Percentiles rank a stretch among this genome's conserved stretches.
These are phyloP conservation scores for Cutaneotrichosporon dermatis DNA, from an alignment of 1,284 basidiomycete species.

Conservation along the genomic window DNA sequence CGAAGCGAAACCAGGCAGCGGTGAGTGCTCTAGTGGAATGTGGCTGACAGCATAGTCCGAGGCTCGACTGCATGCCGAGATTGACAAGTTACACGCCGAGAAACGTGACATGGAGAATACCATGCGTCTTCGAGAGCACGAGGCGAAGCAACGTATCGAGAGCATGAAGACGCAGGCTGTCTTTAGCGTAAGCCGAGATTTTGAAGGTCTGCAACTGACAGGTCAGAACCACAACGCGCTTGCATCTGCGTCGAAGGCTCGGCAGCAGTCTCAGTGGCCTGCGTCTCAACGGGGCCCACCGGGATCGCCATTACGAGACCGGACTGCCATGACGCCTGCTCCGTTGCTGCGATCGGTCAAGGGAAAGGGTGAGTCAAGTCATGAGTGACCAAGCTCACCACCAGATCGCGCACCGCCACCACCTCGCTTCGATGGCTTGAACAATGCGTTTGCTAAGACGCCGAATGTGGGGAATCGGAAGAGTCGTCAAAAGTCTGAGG, in stretches of 20 bases:
- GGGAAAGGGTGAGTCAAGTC: slow-evolving; percentile 26
- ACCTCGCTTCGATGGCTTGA: slow-evolving; percentile 30
- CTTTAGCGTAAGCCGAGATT: slow-evolving; percentile 27
- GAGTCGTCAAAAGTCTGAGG: slow-evolving; percentile 25
- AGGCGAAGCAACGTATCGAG: slow-evolving; percentile 43
- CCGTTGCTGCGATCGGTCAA: slow-evolving; percentile 26
- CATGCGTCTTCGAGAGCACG: slow-evolving; percentile 30
- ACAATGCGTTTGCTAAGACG: slow-evolving; percentile 33
- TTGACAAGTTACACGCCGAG: slow-evolving; percentile 21
- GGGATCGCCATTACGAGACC: slow-evolving; percentile 16
- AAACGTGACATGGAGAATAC: slow-evolving; percentile 30
- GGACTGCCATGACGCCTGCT: slow-evolving; percentile 10
- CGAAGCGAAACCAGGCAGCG: slow-evolving; percentile 29
- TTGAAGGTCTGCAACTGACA: not conserved
- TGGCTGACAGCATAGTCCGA: slow-evolving; percentile 10
- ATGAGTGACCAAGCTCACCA: not conserved
- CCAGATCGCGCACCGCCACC: slow-evolving; percentile 17
- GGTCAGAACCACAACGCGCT: slow-evolving; percentile 18
- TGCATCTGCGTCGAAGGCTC: slow-evolving; percentile 19
- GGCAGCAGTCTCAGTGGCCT: slow-evolving; percentile 18
- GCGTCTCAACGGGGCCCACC: slow-evolving; percentile 13
- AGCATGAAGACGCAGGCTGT: slow-evolving; percentile 42
- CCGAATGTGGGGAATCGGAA: slow-evolving; percentile 25
- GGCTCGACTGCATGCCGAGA: slow-evolving; percentile 15
- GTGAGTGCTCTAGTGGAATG: slow-evolving; percentile 17